Percentiles rank a stretch among this genome's conserved stretches.
Evolutionary conservation across 345 rosid species (phyloP).

Genomic region (Acer negundo): DNA sequence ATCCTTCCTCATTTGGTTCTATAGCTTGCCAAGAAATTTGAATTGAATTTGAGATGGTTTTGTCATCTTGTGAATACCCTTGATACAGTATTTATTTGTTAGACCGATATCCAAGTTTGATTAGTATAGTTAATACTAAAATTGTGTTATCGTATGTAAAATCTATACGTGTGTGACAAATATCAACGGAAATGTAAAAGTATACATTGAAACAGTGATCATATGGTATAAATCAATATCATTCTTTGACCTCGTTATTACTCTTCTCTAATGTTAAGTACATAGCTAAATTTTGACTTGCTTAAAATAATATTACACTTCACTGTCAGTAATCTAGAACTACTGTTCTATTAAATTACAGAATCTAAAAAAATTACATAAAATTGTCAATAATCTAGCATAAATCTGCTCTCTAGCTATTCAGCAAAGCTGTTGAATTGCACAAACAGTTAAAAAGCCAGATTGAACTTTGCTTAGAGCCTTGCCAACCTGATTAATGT

Average conservation of each 20-base stretch:
- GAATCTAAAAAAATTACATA: background rate
- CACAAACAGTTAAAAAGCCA: constrained; percentile 2
- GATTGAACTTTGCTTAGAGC: background rate
- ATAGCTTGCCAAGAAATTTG: background rate
- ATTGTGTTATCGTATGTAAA: no score
- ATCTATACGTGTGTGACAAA: background rate
- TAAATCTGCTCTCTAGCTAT: constrained; percentile 4
- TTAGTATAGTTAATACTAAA: no score
- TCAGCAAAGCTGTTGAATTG: constrained; percentile 23
- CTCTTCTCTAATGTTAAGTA: constrained; percentile 2
- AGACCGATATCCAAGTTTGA: no score
- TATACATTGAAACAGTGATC: background rate
- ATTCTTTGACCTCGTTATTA: background rate
- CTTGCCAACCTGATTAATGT: constrained; percentile 35
- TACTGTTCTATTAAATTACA: constrained; percentile 7
- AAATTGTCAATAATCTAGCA: constrained; percentile 17
- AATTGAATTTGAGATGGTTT: background rate
- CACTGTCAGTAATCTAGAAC: background rate
- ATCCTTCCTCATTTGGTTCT: background rate
- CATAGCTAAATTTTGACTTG: background rate
- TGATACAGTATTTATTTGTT: no score
- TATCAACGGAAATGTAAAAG: background rate
- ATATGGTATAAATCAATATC: background rate
- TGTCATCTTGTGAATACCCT: background rate
- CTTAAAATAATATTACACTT: background rate